Evolutionary conservation across 2,329 filamentous ascomycete genomes (phyloP), one percentile per base, ranked within the genome.

Genomic region (Lachnellula willkommii): DNA sequence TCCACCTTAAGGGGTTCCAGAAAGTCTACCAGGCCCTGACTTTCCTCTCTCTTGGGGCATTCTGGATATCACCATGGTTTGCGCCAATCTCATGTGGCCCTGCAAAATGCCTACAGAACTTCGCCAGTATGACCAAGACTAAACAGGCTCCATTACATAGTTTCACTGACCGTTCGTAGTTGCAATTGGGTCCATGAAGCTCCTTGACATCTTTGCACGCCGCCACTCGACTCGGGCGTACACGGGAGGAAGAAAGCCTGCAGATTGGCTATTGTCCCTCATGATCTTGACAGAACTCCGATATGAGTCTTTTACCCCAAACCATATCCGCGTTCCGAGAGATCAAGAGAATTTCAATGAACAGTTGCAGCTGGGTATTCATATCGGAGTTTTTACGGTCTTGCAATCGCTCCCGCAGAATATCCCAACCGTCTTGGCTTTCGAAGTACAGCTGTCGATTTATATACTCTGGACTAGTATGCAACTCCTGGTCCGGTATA

Each of bases 251-350:
- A 60, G 60, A 9, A 53, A 37, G 14, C 71, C 66, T n/a, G 56
- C 66, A 11, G 63, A 67, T 47, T 65, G 62, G 56, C 50, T 67
- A 22, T 56, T 69, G 15, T 64, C 71, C 1, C 60, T 75, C 14
- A 64, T 73, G 11, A 54, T 72, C 15, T 57, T 74, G 11, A 74
- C 71, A 1, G 73, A 75, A 59, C 63, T 75, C 9, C 70, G 73
- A 50, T 75, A 74, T 59, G 73, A 75, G 54, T 74, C 71, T 15
- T 75, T 75, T 62, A 70, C 67, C 1, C 73, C 73, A 50, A 75
- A 74, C 56, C 66, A 69, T 48, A 68, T 74, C 50, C 67, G 71
- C 4, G 60, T 68, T 5, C 60, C 69, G 1, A 61, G 51, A 28
- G 52, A 63, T 4, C 64, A 64, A 24, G 64, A 68, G 36, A 69